phyloP scores from a whole-genome alignment of 352 stramenopile species.

The Achlya hypogyna region DNA sequence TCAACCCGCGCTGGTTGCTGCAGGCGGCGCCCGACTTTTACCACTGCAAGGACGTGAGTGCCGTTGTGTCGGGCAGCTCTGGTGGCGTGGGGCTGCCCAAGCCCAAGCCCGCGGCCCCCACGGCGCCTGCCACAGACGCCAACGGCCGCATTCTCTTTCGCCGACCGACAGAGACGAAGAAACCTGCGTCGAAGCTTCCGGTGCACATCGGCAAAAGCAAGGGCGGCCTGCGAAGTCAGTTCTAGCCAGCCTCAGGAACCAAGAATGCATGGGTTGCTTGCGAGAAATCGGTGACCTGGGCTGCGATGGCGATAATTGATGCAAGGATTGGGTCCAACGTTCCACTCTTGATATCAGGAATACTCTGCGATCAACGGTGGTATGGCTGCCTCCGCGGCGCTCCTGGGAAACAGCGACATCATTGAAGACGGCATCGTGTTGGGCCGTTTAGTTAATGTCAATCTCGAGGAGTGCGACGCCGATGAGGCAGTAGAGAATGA shows the following conservation, averaged over 20 bases:
- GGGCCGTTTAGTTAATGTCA: constrained; percentile 31
- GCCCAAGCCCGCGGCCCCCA: constrained; percentile 11
- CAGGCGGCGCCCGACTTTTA: constrained; percentile 64
- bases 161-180: constrained; percentile 39
- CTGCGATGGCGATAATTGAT: too few relatives aligned
- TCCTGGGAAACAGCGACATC: too few relatives aligned
- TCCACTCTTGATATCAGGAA: too few relatives aligned
- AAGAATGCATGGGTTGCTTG: not conserved
- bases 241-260: constrained; percentile 28
- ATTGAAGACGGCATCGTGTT: too few relatives aligned
- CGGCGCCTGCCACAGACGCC: constrained; percentile 21
- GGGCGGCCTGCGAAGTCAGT: constrained; percentile 64
- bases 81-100: constrained; percentile 55
- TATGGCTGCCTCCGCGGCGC: too few relatives aligned
- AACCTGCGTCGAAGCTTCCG: constrained; percentile 43
- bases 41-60: constrained; percentile 54
- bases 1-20: constrained; percentile 70
- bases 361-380: too few relatives aligned
- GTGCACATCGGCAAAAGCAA: constrained; percentile 80
- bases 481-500: constrained; percentile 87
- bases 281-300: not conserved
- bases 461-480: constrained; percentile 72
- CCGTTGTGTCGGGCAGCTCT: constrained; percentile 52
- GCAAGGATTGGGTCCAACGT: too few relatives aligned
- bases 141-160: constrained; percentile 66